Evolutionary conservation across 2,329 filamentous ascomycete species (phyloP).

Genomic region (Colletotrichum orbiculare): DNA sequence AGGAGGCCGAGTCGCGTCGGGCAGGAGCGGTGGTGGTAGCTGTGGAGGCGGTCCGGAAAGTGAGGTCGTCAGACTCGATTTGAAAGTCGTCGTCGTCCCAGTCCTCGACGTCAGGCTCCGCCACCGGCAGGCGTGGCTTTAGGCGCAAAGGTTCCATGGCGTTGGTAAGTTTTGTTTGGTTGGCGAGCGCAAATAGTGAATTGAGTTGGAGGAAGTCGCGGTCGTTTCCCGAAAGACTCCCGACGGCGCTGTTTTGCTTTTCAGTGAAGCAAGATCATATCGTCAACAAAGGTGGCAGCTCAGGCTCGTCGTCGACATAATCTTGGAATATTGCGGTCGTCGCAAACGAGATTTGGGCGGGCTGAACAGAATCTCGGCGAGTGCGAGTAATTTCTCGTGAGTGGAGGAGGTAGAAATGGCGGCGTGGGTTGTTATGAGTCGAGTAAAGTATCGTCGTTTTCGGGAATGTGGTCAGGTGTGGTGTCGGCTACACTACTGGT

Average conservation of each 20-base stretch:
- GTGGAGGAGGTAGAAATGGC: conserved; percentile 31
- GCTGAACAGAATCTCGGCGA: conserved; percentile 11
- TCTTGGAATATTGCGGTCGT: conserved; percentile 13
- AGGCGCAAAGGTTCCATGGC: conserved; percentile 67
- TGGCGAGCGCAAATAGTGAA: conserved; percentile 20
- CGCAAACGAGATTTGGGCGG: conserved; percentile 16
- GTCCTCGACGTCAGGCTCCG: conserved; percentile 73
- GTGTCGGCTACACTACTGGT: conserved; percentile 31
- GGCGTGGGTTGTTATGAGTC: conserved; percentile 33
- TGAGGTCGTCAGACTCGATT: conserved; percentile 75
- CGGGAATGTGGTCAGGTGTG: conserved; percentile 29
- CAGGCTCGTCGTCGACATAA: conserved; percentile 37
- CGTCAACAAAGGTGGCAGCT: conserved; percentile 37
- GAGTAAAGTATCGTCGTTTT: conserved; percentile 32
- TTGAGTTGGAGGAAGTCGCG: conserved; percentile 14
- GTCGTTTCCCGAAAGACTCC: conserved; percentile 26
- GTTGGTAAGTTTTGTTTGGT: conserved; percentile 18
- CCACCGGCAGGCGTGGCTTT: conserved; percentile 63
- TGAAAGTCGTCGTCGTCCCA: conserved; percentile 84
- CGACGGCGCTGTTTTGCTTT: conserved; percentile 35
- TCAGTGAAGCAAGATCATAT: conserved; percentile 40
- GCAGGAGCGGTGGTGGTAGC: conserved; percentile 58
- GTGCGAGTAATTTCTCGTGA: conserved; percentile 15
- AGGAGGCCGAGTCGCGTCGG: conserved; percentile 82
- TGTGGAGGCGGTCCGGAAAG: conserved; percentile 64